Percentiles rank a stretch among this genome's conserved stretches.
Conservation (phyloP, 805 yeast species). For the Candida patagonica region DNA sequence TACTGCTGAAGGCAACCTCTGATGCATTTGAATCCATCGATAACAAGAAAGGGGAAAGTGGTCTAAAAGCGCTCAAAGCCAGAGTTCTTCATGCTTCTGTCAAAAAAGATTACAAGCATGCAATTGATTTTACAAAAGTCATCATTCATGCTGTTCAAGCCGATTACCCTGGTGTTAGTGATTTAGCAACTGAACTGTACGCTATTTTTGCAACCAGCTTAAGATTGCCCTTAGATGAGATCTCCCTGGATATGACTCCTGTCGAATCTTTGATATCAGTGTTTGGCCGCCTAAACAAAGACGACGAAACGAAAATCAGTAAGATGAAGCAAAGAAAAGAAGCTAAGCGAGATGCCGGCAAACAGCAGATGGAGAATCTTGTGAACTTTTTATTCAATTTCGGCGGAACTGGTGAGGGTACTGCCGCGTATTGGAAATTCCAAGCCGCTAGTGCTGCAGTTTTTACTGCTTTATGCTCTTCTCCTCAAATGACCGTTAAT, state of each 20-base stretch:
- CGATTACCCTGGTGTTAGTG: slow-evolving; percentile 47
- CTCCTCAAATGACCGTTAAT: slow-evolving; percentile 18
- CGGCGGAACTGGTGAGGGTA: slow-evolving; percentile 3
- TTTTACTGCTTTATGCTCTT: slow-evolving; percentile 15
- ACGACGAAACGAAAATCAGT: slow-evolving; percentile 10
- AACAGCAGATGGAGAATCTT: slow-evolving; percentile 13
- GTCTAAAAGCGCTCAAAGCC: slow-evolving; percentile 47
- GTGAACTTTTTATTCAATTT: slow-evolving; percentile 8
- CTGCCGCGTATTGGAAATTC: slow-evolving; percentile 19
- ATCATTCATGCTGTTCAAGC: slow-evolving; percentile 46
- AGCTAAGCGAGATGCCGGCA: slow-evolving; percentile 9
- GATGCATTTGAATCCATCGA: slow-evolving; percentile 42
- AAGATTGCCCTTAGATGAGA: slow-evolving; percentile 36
- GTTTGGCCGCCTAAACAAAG: slow-evolving; percentile 7
- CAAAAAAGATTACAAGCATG: slow-evolving; percentile 45
- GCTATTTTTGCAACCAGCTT: slow-evolving; percentile 32
- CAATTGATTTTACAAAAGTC: slow-evolving; percentile 39
- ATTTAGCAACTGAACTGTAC: slow-evolving; percentile 45
- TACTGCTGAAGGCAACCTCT: slow-evolving; percentile 40
- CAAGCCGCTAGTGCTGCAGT: slow-evolving; percentile 13
- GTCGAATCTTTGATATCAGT: slow-evolving; percentile 7
- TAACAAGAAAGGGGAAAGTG: slow-evolving; percentile 51
- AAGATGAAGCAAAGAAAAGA: slow-evolving; percentile 11
- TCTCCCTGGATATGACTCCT: slow-evolving; percentile 8
- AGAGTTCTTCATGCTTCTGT: slow-evolving; percentile 51